A percentile compares a stretch with the other conserved stretches of the same genome.
phyloP scores from a whole-genome alignment of 1,139 yeast species.

The Chernovozyma sophiae-reginae region DNA sequence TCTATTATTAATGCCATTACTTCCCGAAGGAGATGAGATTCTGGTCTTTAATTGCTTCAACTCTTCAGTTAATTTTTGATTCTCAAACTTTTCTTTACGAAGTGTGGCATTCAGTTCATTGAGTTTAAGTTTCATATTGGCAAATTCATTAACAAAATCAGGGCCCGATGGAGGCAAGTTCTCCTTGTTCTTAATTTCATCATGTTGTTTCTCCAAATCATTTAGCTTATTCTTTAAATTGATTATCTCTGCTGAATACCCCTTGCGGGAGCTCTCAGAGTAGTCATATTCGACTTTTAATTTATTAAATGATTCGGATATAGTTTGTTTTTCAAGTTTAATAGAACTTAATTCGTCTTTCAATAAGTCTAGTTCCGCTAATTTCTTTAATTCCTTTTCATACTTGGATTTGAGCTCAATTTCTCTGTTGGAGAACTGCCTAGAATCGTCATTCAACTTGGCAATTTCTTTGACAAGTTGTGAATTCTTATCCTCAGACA shows the following conservation, averaged over 20 bases:
- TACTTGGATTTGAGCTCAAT: slow-evolving; percentile 9
- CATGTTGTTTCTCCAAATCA: slow-evolving; percentile 16
- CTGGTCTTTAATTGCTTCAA: slow-evolving; percentile 50
- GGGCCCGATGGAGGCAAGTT: slow-evolving; percentile 35
- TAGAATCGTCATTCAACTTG: slow-evolving; percentile 5
- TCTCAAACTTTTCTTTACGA: slow-evolving; percentile 52
- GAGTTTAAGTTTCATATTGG: slow-evolving; percentile 46
- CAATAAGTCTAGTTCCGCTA: slow-evolving; percentile 7
- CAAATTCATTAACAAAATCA: slow-evolving; percentile 41
- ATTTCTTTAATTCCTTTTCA: slow-evolving; percentile 8
- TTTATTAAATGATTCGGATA: slow-evolving; percentile 14
- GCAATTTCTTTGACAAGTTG: slow-evolving; percentile 5
- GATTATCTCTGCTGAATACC: slow-evolving; percentile 25
- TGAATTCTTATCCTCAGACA: background rate
- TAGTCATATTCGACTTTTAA: slow-evolving; percentile 38
- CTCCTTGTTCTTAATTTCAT: slow-evolving; percentile 30
- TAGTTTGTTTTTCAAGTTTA: slow-evolving; percentile 11
- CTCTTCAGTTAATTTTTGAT: slow-evolving; percentile 53
- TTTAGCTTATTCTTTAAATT: slow-evolving; percentile 21
- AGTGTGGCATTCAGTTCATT: slow-evolving; percentile 50
- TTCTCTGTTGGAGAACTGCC: slow-evolving; percentile 5
- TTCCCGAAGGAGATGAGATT: slow-evolving; percentile 16
- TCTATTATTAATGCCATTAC: slow-evolving; percentile 6
- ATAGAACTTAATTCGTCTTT: slow-evolving; percentile 8
- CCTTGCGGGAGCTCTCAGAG: slow-evolving; percentile 19